Evolutionary conservation across 805 yeast genomes (phyloP).

Genomic region (Diddensiella transvaalensis): DNA sequence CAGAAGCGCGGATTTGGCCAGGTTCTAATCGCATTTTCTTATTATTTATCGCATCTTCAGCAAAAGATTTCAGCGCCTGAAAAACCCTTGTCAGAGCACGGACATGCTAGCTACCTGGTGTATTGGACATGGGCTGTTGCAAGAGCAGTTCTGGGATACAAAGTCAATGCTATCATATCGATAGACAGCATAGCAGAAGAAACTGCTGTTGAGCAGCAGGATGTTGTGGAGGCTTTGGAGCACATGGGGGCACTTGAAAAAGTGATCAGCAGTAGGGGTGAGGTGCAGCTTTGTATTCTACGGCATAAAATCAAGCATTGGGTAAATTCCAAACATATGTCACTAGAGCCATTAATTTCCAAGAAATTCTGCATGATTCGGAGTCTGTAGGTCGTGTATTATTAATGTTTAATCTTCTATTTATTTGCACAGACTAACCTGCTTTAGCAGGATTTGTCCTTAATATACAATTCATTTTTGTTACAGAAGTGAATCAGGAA

Average conservation of each 20-base stretch:
- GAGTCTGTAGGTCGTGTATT: no score
- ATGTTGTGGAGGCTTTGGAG: conserved; percentile 32
- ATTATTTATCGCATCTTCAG: conserved; percentile 64
- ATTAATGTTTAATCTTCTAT: no score
- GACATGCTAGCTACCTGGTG: conserved; percentile 62
- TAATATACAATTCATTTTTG: no score
- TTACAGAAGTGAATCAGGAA: conserved; percentile 22
- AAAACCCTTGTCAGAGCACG: conserved; percentile 80
- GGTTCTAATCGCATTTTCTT: conserved; percentile 77
- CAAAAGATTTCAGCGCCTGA: conserved; percentile 82
- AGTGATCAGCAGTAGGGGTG: background rate
- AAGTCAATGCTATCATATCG: conserved; percentile 16
- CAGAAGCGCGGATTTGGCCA: conserved; percentile 78
- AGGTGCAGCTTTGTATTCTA: conserved; percentile 4
- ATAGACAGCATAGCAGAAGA: conserved; percentile 27
- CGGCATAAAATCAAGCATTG: conserved; percentile 5
- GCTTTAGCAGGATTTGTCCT: background rate
- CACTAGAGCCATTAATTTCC: conserved; percentile 9
- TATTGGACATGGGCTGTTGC: conserved; percentile 68
- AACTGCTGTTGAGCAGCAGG: conserved; percentile 36
- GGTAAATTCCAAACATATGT: conserved; percentile 4
- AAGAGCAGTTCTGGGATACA: conserved; percentile 16
- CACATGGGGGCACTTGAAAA: conserved; percentile 28
- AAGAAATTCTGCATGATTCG: conserved; percentile 5
- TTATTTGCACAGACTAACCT: no score